Evolutionary conservation across 768 basidiomycete species (phyloP).

Genomic region (Panellus pusillus): DNA sequence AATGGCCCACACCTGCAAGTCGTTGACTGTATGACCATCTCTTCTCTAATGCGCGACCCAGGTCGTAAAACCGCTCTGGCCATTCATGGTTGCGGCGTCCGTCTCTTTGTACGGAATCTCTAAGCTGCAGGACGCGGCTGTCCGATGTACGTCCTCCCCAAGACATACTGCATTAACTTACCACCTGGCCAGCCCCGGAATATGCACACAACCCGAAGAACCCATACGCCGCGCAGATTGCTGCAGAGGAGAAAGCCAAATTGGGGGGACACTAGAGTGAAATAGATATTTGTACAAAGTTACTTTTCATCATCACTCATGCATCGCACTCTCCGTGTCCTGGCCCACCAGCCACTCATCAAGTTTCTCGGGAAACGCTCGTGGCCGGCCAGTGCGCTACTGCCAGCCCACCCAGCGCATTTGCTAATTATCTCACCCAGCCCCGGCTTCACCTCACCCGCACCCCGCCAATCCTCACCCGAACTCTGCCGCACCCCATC

Average conservation of each 20-base stretch:
- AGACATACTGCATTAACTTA: neutral
- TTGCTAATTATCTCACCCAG: slow-evolving; percentile 17
- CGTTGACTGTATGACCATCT: slow-evolving; percentile 5
- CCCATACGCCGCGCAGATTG: slow-evolving; percentile 78
- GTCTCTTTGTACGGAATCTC: slow-evolving; percentile 68
- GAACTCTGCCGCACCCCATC: too few species aligned
- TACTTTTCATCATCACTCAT: slow-evolving; percentile 10
- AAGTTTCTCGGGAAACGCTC: slow-evolving; percentile 60
- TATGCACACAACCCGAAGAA: slow-evolving; percentile 79
- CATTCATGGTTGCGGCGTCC: slow-evolving; percentile 67
- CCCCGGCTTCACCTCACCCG: slow-evolving; percentile 44
- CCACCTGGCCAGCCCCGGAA: slow-evolving; percentile 48
- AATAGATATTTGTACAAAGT: too few species aligned
- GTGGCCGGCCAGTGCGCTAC: slow-evolving; percentile 45
- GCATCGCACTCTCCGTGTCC: slow-evolving; percentile 35
- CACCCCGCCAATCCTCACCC: too few species aligned
- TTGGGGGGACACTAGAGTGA: slow-evolving; percentile 21
- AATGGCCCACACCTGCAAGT: slow-evolving; percentile 78
- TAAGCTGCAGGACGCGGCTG: slow-evolving; percentile 65
- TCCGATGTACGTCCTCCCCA: slow-evolving; percentile 60
- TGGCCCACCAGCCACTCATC: slow-evolving; percentile 60
- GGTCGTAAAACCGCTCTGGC: slow-evolving; percentile 77
- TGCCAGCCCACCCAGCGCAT: neutral
- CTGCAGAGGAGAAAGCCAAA: slow-evolving; percentile 45
- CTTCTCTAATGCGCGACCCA: slow-evolving; percentile 29